Evolutionary conservation across 1,284 basidiomycete genomes (phyloP).

Genomic region (Anthracocystis setariae): DNA sequence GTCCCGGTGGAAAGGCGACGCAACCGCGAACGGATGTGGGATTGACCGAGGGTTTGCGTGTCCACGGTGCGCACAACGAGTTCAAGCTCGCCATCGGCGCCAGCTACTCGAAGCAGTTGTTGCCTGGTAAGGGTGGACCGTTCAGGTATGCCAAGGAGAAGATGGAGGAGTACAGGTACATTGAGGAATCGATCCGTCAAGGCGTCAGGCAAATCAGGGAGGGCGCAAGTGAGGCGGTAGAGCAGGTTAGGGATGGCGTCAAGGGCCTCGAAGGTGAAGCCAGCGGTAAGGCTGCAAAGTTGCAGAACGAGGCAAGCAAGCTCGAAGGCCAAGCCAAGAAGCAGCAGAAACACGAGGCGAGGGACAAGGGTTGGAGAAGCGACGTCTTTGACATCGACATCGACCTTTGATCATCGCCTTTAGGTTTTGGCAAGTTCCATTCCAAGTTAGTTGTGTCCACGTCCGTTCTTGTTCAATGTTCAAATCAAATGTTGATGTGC

Average conservation of each 20-base stretch:
- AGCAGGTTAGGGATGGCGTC: constrained; percentile 38
- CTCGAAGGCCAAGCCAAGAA: constrained; percentile 58
- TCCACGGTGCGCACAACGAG: constrained; percentile 69
- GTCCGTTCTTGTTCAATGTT: too few relatives aligned
- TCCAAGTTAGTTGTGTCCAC: too few relatives aligned
- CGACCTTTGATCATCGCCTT: constrained; percentile 35
- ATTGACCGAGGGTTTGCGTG: constrained; percentile 34
- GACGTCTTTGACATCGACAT: constrained; percentile 67
- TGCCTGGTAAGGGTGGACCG: constrained; percentile 67
- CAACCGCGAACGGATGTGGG: constrained; percentile 54
- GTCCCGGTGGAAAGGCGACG: constrained; percentile 67
- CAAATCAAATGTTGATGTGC: too few relatives aligned
- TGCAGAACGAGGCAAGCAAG: constrained; percentile 60
- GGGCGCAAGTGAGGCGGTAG: constrained; percentile 40
- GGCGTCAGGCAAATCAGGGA: constrained; percentile 30
- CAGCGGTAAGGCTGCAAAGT: constrained; percentile 41
- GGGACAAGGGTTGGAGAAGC: constrained; percentile 69
- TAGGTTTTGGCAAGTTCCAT: too few relatives aligned
- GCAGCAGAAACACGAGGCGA: constrained; percentile 66
- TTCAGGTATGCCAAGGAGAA: constrained; percentile 65
- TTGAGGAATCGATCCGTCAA: constrained; percentile 32
- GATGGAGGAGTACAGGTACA: constrained; percentile 66
- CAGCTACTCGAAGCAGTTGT: constrained; percentile 68
- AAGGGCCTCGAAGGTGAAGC: constrained; percentile 49
- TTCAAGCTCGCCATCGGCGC: constrained; percentile 70